Evolutionary conservation across 1,139 yeast species (phyloP), one percentile per base, ranked within the genome.

Genomic region (Suhomyces maxii): DNA sequence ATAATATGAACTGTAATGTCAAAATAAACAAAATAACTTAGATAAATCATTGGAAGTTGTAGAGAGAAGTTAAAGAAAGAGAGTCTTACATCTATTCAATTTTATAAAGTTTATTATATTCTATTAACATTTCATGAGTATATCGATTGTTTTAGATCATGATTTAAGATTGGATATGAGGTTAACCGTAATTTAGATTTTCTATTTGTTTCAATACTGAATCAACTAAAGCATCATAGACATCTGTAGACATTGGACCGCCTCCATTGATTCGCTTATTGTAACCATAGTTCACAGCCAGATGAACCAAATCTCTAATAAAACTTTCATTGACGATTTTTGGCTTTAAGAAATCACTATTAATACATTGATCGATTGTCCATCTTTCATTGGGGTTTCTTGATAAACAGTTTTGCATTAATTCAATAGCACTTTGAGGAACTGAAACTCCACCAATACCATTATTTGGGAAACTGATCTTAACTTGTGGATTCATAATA

Each of bases 401-500:
- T 23, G 72, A 70, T 41, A 93, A 72, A 61, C 98, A 91, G 34
- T 80, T 78, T 52, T 82, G 76, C 69, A 93, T 86, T 40, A 89
- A 73, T 45, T 84, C 89, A 34, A 89, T 76, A 1, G 87, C 85
- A 43, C 86, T 80, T 34, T 69, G 69, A 1, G 96, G 95, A 1
- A 89, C 90, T 18, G 65, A 61, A 0, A 77, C 77, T n/a, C 79
- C 82, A 0, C 87, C 88, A 0, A 82, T 60, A 0, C 91, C 90
- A 33, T 67, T 70, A 9, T 72, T 72, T 0, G 96, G 87, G 59
- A 80, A 90, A 26, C 71, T 69, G n/a, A 91, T 83, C 53, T 81
- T 80, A n/a, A 89, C 82, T 49, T 85, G 84, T 0, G 96, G 96
- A 59, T 88, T 87, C 79, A 88, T 86, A 35, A 90, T 91, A 1